phyloP scores from a whole-genome alignment of 2,329 filamentous ascomycete genomes.

The Apiospora arundinis region DNA sequence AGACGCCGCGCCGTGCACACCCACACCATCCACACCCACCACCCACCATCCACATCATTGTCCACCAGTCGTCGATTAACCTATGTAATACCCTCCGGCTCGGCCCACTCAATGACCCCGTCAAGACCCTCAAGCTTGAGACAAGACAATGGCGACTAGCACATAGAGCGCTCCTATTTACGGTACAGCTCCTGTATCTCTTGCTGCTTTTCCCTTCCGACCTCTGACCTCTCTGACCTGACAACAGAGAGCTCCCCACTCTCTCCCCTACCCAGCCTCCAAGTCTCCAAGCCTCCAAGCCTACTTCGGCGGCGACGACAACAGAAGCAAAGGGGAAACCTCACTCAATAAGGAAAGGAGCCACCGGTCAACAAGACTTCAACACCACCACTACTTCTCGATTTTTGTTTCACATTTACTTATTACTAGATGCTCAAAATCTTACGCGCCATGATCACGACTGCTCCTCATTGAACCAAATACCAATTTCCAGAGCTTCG shows the following conservation, averaged over 20 bases:
- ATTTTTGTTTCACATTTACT: background rate
- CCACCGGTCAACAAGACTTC: background rate
- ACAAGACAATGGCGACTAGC: constrained; percentile 18
- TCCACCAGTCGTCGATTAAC: constrained; percentile 5
- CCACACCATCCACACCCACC: too few relatives aligned
- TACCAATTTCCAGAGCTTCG: background rate
- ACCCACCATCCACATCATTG: too few relatives aligned
- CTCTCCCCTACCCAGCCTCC: too few relatives aligned
- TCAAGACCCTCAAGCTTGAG: constrained; percentile 19
- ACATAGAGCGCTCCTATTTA: constrained; percentile 16
- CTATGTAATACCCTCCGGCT: constrained; percentile 13
- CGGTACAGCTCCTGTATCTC: constrained; percentile 16
- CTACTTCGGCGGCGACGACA: background rate
- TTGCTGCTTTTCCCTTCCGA: constrained; percentile 1
- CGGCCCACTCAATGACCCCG: constrained; percentile 17
- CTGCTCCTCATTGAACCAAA: background rate
- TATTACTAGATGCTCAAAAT: background rate
- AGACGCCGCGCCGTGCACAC: too few relatives aligned
- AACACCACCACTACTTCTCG: background rate
- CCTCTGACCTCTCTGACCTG: background rate
- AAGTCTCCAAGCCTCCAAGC: background rate
- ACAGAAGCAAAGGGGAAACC: background rate
- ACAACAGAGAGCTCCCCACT: constrained; percentile 13
- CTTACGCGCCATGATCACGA: background rate
- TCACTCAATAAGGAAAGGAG: background rate